These are phyloP conservation scores for Tuber magnatum DNA, from an alignment of 495 filamentous ascomycete species.

Conservation along the genomic window DNA sequence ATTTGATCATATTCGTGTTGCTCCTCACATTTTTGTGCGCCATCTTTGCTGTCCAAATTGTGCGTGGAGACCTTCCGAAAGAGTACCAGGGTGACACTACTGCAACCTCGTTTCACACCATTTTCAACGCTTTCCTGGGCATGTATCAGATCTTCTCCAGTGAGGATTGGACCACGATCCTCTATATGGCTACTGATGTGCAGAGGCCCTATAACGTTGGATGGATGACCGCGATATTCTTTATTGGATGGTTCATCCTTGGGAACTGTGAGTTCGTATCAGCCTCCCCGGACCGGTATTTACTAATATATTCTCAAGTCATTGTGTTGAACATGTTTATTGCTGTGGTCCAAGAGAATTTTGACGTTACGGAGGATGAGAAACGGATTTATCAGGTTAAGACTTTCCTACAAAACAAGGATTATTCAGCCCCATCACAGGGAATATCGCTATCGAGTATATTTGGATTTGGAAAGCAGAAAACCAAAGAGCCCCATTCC, in stretches of 20 bases:
- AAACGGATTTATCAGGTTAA: conserved; percentile 94
- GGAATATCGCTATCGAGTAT: conserved; percentile 77
- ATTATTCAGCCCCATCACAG: conserved; percentile 59
- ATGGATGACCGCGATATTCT: conserved; percentile 93
- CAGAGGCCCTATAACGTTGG: conserved; percentile 57
- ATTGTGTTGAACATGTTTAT: conserved; percentile 99
- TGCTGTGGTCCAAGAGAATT: conserved; percentile 99
- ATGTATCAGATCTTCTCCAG: conserved; percentile 99
- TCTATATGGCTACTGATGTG: conserved; percentile 73
- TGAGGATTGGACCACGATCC: conserved; percentile 84
- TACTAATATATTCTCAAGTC: conserved; percentile 41
- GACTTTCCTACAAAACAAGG: conserved; percentile 84
- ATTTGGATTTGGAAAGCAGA: conserved; percentile 65
- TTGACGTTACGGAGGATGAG: conserved; percentile 98
- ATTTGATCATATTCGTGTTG: conserved; percentile 93
- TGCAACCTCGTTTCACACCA: conserved; percentile 71
- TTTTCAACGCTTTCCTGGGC: conserved; percentile 90
- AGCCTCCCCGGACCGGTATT: neutral
- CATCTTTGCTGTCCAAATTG: conserved; percentile 89
- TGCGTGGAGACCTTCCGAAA: conserved; percentile 72
- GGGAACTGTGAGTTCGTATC: conserved; percentile 53
- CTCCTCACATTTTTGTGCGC: conserved; percentile 88
- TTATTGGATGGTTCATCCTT: conserved; percentile 92
- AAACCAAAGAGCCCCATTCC: conserved; percentile 59
- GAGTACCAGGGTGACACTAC: conserved; percentile 54